phyloP scores from a whole-genome alignment of 1,284 basidiomycete genomes.

The Pholiota adiposa region DNA sequence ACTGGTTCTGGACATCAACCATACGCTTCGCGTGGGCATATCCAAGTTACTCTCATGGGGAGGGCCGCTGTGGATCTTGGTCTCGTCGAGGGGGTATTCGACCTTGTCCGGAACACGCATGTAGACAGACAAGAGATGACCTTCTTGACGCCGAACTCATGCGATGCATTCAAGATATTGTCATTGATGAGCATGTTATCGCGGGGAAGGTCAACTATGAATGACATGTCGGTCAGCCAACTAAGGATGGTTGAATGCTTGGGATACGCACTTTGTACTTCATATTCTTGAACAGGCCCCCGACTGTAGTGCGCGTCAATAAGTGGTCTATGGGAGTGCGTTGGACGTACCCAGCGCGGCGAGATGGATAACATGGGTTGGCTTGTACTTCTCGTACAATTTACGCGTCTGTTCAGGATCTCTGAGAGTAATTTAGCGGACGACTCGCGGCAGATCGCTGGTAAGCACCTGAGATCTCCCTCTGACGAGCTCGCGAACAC shows the following conservation, averaged over 20 bases:
- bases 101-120: slow-evolving; percentile 88
- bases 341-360: slow-evolving; percentile 74
- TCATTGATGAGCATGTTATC: slow-evolving; percentile 94
- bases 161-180: slow-evolving; percentile 79
- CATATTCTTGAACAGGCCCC: slow-evolving; percentile 92
- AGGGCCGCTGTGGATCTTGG: slow-evolving; percentile 85
- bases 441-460: too few species aligned
- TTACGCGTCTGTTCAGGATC: slow-evolving; percentile 64
- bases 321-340: slow-evolving; percentile 9
- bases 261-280: slow-evolving; percentile 69
- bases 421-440: slow-evolving; percentile 38
- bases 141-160: slow-evolving; percentile 67
- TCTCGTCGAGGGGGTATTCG: slow-evolving; percentile 88
- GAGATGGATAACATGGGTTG: slow-evolving; percentile 91
- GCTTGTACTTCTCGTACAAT: slow-evolving; percentile 86
- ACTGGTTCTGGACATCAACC: slow-evolving; percentile 93
- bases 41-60: slow-evolving; percentile 90
- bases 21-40: slow-evolving; percentile 93
- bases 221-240: slow-evolving; percentile 5
- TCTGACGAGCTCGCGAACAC: slow-evolving; percentile 80
- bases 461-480: slow-evolving; percentile 70
- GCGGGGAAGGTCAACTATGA: slow-evolving; percentile 81
- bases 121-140: slow-evolving; percentile 88
- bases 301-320: slow-evolving; percentile 53
- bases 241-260: neutral